A percentile compares a stretch with the other conserved stretches of the same genome.
These are phyloP conservation scores for Wickerhamiella musiphila DNA, from an alignment of 805 yeast genomes.

Conservation along the genomic window DNA sequence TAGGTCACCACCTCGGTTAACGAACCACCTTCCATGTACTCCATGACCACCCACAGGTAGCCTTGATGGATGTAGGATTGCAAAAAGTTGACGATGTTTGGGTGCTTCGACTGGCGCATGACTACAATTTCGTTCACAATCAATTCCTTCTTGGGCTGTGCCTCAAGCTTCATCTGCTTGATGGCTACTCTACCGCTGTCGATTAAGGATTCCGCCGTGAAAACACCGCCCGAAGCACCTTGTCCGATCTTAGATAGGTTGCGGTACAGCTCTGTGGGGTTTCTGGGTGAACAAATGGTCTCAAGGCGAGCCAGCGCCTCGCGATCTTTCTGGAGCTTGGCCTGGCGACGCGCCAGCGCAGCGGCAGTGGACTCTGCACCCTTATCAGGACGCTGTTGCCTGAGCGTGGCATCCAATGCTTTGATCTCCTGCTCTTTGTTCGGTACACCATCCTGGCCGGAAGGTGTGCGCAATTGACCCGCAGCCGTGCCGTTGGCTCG, in stretches of 20 bases:
- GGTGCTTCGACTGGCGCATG: slow-evolving; percentile 82
- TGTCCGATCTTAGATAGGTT: slow-evolving; percentile 53
- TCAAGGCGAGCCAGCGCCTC: slow-evolving; percentile 54
- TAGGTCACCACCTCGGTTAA: slow-evolving; percentile 90
- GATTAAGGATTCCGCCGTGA: slow-evolving; percentile 47
- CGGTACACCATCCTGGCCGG: slow-evolving; percentile 7
- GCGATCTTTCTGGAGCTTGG: slow-evolving; percentile 51
- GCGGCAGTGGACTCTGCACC: slow-evolving; percentile 5
- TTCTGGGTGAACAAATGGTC: slow-evolving; percentile 68
- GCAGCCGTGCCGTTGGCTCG: slow-evolving; percentile 1
- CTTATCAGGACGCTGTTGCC: slow-evolving; percentile 2
- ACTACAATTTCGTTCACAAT: slow-evolving; percentile 91
- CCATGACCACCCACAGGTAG: slow-evolving; percentile 91
- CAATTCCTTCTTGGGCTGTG: slow-evolving; percentile 88
- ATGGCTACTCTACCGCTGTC: slow-evolving; percentile 49
- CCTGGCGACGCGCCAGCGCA: slow-evolving; percentile 42
- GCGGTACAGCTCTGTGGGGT: slow-evolving; percentile 55
- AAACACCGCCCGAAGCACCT: slow-evolving; percentile 96
- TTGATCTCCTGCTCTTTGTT: slow-evolving; percentile 15
- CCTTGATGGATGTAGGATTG: slow-evolving; percentile 56
- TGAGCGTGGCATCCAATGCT: slow-evolving; percentile 8
- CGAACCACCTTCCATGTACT: slow-evolving; percentile 97
- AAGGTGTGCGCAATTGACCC: slow-evolving; percentile 2
- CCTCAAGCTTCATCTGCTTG: slow-evolving; percentile 87
- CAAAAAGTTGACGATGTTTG: slow-evolving; percentile 84